phyloP scores from a whole-genome alignment of 2,329 filamentous ascomycete genomes.

The Hawksworthiomyces lignivorus region DNA sequence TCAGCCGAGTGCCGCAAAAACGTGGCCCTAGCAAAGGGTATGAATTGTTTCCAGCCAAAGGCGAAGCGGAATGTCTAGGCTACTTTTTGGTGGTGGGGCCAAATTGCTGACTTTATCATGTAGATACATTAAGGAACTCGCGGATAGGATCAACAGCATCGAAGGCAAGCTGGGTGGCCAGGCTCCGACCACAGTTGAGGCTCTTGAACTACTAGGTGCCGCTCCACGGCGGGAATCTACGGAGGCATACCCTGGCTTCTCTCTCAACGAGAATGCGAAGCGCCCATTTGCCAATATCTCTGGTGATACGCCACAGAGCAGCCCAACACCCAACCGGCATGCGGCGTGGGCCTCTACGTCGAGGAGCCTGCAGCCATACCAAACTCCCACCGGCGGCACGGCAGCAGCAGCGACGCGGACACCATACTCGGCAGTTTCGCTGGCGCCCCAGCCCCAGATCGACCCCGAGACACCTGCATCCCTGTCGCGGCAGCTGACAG shows the following conservation, averaged over 20 bases:
- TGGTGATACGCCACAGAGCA: constrained; percentile 25
- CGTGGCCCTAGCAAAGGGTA: constrained; percentile 83
- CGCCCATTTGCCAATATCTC: constrained; percentile 43
- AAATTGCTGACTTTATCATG: too few relatives aligned
- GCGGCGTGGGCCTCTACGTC: constrained; percentile 41
- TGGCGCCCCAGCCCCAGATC: constrained; percentile 12
- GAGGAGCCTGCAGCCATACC: constrained; percentile 23
- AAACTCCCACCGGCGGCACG: constrained; percentile 18
- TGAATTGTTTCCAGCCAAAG: too few relatives aligned
- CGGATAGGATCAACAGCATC: constrained; percentile 73
- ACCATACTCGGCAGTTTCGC: constrained; percentile 7
- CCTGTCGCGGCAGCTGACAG: constrained; percentile 12
- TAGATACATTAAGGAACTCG: constrained; percentile 79
- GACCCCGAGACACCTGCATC: constrained; percentile 6
- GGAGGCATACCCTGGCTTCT: constrained; percentile 24
- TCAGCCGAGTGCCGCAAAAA: constrained; percentile 83
- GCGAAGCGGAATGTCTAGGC: too few relatives aligned
- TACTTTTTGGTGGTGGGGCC: too few relatives aligned
- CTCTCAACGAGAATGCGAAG: constrained; percentile 33
- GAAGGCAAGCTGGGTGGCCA: constrained; percentile 66
- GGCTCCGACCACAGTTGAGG: constrained; percentile 20
- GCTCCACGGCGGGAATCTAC: constrained; percentile 34
- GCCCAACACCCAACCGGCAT: constrained; percentile 34
- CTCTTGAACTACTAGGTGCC: constrained; percentile 12
- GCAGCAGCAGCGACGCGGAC: constrained; percentile 12